Evolutionary conservation across 192 early-diverging fungal species (phyloP).

Genomic region (Coemansia javaensis): DNA sequence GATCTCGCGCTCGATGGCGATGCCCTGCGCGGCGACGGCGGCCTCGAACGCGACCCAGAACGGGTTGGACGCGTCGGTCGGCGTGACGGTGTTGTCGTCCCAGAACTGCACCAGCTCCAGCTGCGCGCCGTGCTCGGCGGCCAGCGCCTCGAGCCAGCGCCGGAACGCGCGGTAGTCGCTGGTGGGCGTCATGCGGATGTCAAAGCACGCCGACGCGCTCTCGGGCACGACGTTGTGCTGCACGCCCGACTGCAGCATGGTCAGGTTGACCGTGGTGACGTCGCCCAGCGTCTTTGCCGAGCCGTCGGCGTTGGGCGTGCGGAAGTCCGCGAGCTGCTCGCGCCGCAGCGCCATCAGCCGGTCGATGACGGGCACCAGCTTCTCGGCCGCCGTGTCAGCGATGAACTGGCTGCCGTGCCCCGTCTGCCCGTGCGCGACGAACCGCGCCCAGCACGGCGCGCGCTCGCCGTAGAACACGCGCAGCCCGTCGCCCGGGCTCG

Average conservation of each 20-base stretch:
- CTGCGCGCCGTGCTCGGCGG: conserved; percentile 47
- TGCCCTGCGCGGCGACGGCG: conserved; percentile 51
- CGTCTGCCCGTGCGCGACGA: conserved; percentile 65
- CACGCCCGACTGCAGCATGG: conserved; percentile 64
- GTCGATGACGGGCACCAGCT: conserved; percentile 64
- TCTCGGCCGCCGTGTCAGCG: conserved; percentile 61
- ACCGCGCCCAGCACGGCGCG: conserved; percentile 76
- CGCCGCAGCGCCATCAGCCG: conserved; percentile 66
- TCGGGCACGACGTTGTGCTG: conserved; percentile 82
- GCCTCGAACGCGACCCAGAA: conserved; percentile 64
- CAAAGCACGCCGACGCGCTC: conserved; percentile 61
- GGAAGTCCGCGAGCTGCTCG: conserved; percentile 56
- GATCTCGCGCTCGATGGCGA: conserved; percentile 64
- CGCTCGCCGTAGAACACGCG: conserved; percentile 85
- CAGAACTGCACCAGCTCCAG: conserved; percentile 64
- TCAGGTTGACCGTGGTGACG: conserved; percentile 78
- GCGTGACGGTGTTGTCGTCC: conserved; percentile 53
- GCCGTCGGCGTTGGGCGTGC: conserved; percentile 54
- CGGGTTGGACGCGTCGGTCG: conserved; percentile 53
- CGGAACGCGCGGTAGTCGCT: conserved; percentile 63
- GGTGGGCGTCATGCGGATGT: conserved; percentile 70
- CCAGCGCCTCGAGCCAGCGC: conserved; percentile 21
- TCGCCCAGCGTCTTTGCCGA: conserved; percentile 57
- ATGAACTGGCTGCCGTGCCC: conserved; percentile 87
- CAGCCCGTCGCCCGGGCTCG: conserved; percentile 58